Conservation (phyloP, 192 early-diverging fungal species). For the Lunasporangiospora selenospora region DNA sequence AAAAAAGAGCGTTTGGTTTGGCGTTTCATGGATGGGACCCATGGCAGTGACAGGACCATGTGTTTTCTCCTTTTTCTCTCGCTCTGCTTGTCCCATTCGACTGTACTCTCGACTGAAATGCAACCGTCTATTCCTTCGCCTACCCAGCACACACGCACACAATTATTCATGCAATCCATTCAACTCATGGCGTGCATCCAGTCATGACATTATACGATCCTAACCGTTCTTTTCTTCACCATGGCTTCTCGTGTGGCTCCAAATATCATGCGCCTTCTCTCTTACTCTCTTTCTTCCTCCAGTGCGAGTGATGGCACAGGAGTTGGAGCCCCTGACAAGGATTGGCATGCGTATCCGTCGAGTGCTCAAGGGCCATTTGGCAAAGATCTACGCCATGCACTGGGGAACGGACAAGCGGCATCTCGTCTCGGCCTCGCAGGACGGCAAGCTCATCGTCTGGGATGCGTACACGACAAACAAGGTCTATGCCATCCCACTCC, state of each 20-base stretch:
- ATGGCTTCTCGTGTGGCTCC: no score
- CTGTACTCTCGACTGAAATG: neutral
- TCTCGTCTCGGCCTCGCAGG: slow-evolving; percentile 97
- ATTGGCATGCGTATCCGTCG: slow-evolving; percentile 95
- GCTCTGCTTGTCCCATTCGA: neutral
- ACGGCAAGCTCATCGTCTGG: slow-evolving; percentile 99
- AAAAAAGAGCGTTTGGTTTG: neutral
- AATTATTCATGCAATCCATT: neutral
- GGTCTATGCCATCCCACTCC: slow-evolving; percentile 97
- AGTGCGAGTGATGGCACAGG: slow-evolving; percentile 89
- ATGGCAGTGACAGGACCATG: neutral
- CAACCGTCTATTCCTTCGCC: slow-evolving; percentile 4
- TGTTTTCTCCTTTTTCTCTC: slow-evolving; percentile 26
- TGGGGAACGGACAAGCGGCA: slow-evolving; percentile 98
- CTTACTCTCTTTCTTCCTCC: neutral
- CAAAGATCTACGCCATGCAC: slow-evolving; percentile 99
- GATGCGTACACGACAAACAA: slow-evolving; percentile 99
- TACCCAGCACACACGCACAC: no score
- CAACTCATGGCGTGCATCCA: neutral
- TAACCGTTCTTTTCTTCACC: no score
- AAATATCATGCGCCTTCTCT: neutral
- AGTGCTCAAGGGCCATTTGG: slow-evolving; percentile 97
- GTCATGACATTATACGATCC: no score
- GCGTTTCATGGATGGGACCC: neutral
- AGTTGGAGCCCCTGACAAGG: slow-evolving; percentile 87